A percentile compares a stretch with the other conserved stretches of the same genome.
phyloP scores from a whole-genome alignment of 2,329 filamentous ascomycete species.

The Zasmidium citrigriseum region DNA sequence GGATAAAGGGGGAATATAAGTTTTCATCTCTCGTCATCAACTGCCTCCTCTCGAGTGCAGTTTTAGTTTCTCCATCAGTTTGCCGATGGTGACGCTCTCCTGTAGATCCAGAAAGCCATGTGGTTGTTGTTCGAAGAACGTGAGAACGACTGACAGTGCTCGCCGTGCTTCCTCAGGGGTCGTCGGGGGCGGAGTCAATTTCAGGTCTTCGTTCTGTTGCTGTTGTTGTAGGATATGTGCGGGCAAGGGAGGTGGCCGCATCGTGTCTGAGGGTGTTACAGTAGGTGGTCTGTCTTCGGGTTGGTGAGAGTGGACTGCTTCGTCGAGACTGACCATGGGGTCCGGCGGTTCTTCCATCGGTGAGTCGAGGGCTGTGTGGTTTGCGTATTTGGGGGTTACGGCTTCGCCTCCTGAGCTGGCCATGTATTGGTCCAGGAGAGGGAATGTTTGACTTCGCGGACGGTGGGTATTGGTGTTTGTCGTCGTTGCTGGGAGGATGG shows the following conservation, averaged over 20 bases:
- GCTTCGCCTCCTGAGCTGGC: slow-evolving; percentile 56
- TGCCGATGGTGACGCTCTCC: slow-evolving; percentile 76
- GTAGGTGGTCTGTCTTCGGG: slow-evolving; percentile 25
- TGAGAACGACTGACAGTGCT: slow-evolving; percentile 79
- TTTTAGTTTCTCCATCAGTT: slow-evolving; percentile 82
- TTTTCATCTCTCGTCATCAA: slow-evolving; percentile 10
- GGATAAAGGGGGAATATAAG: background rate
- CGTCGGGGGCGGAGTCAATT: slow-evolving; percentile 41
- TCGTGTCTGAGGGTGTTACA: slow-evolving; percentile 39
- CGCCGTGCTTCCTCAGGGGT: slow-evolving; percentile 83
- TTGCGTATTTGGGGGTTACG: slow-evolving; percentile 55
- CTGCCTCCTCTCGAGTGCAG: slow-evolving; percentile 44
- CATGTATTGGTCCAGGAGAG: slow-evolving; percentile 65
- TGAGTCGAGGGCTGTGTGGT: slow-evolving; percentile 41
- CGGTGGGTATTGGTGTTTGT: slow-evolving; percentile 63
- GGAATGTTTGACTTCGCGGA: slow-evolving; percentile 86
- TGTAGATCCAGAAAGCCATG: slow-evolving; percentile 70
- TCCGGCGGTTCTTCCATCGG: slow-evolving; percentile 36
- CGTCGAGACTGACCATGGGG: slow-evolving; percentile 43
- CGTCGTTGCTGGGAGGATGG: slow-evolving; percentile 45
- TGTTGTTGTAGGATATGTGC: slow-evolving; percentile 31
- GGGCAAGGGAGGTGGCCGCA: slow-evolving; percentile 50
- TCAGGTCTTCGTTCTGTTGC: slow-evolving; percentile 16
- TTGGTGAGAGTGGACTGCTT: slow-evolving; percentile 38
- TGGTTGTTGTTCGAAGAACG: slow-evolving; percentile 74